Evolutionary conservation across 2,329 filamentous ascomycete species (phyloP).

Genomic region (Daldinia sp.): DNA sequence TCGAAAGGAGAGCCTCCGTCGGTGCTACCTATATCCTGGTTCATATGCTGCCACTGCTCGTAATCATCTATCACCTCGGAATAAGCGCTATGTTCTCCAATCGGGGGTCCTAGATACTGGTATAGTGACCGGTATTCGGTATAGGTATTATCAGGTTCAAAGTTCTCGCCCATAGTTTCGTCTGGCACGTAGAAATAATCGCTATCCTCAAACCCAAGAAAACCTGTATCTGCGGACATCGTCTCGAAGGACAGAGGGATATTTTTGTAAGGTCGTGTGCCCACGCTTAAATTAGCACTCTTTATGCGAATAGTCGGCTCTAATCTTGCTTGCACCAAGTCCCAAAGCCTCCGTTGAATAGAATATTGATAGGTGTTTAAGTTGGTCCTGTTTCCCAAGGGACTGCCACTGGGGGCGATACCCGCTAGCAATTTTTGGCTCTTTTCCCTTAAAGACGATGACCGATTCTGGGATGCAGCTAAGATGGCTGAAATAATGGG

Average conservation of each 20-base stretch:
- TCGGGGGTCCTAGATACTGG: neutral
- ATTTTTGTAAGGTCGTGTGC: neutral
- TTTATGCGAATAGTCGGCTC: conserved; percentile 31
- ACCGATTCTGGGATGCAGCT: conserved; percentile 34
- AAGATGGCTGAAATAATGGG: conserved; percentile 40
- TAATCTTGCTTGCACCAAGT: conserved; percentile 35
- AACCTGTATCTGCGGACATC: neutral
- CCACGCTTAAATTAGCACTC: neutral
- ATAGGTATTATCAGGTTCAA: neutral
- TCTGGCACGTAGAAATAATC: neutral
- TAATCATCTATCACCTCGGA: conserved; percentile 1
- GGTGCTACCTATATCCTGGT: neutral
- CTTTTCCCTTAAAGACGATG: conserved; percentile 37
- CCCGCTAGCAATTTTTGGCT: conserved; percentile 21
- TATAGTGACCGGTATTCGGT: neutral
- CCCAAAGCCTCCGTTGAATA: conserved; percentile 39
- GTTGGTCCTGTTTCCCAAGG: neutral
- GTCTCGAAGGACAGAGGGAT: neutral
- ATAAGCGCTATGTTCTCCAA: neutral
- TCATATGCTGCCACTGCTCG: neutral
- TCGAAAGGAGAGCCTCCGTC: neutral
- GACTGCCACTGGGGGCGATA: neutral
- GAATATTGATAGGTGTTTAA: conserved; percentile 6
- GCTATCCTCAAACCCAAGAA: neutral
- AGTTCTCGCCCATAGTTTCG: neutral